Conservation (phyloP, 805 yeast species). For the Saccharomycopsis vini region DNA sequence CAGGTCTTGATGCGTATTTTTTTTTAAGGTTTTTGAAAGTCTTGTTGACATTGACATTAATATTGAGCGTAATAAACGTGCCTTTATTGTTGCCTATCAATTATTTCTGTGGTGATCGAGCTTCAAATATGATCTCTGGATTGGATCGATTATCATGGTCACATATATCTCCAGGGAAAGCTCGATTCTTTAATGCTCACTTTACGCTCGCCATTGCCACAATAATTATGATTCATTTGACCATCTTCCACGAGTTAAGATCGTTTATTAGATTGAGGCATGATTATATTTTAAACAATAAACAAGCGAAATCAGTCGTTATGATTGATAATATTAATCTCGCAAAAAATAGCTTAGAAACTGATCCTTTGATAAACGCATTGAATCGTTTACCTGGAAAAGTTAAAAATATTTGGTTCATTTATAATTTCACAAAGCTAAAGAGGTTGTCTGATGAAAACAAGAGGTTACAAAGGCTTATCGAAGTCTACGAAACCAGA, state of each 20-base stretch:
- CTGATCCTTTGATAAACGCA: slow-evolving; percentile 19
- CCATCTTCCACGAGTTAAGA: slow-evolving; percentile 49
- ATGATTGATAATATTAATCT: slow-evolving; percentile 41
- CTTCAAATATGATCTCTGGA: slow-evolving; percentile 29
- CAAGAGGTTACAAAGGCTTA: slow-evolving; percentile 22
- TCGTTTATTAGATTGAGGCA: slow-evolving; percentile 42
- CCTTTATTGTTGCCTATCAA: slow-evolving; percentile 62
- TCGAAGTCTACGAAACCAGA: slow-evolving; percentile 35
- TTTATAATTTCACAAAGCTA: slow-evolving; percentile 36
- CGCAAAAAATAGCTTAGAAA: slow-evolving; percentile 21
- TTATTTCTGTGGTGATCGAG: slow-evolving; percentile 26
- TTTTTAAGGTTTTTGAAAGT: slow-evolving; percentile 54
- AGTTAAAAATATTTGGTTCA: slow-evolving; percentile 51
- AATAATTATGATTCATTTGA: slow-evolving; percentile 45
- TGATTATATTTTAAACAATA: slow-evolving; percentile 28
- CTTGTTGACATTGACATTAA: slow-evolving; percentile 40
- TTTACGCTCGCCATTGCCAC: slow-evolving; percentile 48
- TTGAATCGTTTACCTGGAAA: slow-evolving; percentile 41
- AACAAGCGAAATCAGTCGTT: slow-evolving; percentile 25
- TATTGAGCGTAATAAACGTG: slow-evolving; percentile 45
- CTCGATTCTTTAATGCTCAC: slow-evolving; percentile 49
- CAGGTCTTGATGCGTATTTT: slow-evolving; percentile 71
- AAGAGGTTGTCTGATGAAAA: slow-evolving; percentile 27
- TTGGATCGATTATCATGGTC: slow-evolving; percentile 67
- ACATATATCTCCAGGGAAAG: slow-evolving; percentile 48